Conservation (phyloP, 345 rosid genomes). For the Mallotus nudiflorus region DNA sequence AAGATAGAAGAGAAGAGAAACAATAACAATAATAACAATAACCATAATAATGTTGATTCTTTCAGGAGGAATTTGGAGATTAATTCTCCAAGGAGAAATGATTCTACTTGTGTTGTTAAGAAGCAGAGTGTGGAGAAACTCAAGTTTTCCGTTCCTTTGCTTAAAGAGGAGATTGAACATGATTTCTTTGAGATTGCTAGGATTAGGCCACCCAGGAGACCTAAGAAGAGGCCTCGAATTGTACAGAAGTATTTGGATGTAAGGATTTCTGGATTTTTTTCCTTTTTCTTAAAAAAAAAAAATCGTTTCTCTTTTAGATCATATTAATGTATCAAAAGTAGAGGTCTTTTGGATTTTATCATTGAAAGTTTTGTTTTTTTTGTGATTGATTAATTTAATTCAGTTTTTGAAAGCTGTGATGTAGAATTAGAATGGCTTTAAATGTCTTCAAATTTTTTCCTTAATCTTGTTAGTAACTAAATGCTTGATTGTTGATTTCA, state of each 20-base stretch:
- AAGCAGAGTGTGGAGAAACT: no score
- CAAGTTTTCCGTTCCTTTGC: conserved; percentile 24
- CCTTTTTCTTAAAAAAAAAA: neutral
- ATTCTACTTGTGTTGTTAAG: neutral
- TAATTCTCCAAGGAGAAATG: no score
- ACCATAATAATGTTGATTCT: conserved; percentile 5
- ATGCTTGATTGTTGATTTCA: neutral
- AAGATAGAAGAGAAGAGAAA: conserved; percentile 4
- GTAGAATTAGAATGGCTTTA: neutral
- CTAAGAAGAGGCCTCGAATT: conserved; percentile 32
- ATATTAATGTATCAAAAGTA: neutral
- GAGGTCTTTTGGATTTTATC: neutral
- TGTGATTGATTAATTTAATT: neutral
- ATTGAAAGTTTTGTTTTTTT: neutral
- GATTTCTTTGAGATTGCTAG: conserved; percentile 30
- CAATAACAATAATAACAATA: no score
- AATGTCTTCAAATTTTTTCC: neutral
- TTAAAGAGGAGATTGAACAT: conserved; percentile 29
- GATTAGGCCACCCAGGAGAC: conserved; percentile 30
- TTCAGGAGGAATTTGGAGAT: conserved; percentile 1
- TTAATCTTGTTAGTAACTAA: neutral
- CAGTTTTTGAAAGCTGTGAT: conserved; percentile 1
- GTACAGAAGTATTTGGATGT: conserved; percentile 38
- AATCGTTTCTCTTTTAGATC: neutral
- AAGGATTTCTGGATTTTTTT: conserved; percentile 3